Evolutionary conservation across 495 filamentous ascomycete species (phyloP).

Genomic region (Sphaerosporella brunnea): DNA sequence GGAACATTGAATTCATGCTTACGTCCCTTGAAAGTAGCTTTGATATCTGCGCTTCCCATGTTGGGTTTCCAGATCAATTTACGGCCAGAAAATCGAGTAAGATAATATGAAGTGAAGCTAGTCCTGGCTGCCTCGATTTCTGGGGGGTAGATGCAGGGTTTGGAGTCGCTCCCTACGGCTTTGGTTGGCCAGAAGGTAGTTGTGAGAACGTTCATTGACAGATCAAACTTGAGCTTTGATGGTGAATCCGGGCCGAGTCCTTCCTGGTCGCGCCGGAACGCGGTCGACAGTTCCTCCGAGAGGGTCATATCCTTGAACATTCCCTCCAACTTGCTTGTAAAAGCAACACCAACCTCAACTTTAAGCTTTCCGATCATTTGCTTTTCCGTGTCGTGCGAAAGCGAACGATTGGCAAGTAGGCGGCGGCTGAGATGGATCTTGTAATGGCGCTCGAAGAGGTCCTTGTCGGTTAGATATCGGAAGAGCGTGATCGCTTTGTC

Average conservation of each 20-base stretch:
- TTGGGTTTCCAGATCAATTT: constrained; percentile 68
- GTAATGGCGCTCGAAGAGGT: constrained; percentile 93
- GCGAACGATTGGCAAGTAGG: constrained; percentile 66
- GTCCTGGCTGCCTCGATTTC: constrained; percentile 61
- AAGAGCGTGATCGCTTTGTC: constrained; percentile 81
- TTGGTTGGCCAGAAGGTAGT: constrained; percentile 92
- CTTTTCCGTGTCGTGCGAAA: constrained; percentile 78
- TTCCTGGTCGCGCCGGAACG: constrained; percentile 21
- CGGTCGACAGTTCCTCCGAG: constrained; percentile 64
- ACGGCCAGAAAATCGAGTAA: constrained; percentile 68
- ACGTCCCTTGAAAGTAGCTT: constrained; percentile 40
- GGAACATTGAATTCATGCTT: constrained; percentile 82
- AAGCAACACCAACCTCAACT: constrained; percentile 80
- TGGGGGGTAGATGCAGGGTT: constrained; percentile 48
- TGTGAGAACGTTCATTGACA: constrained; percentile 71
- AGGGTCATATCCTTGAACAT: constrained; percentile 98
- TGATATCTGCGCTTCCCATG: constrained; percentile 76
- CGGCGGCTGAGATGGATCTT: constrained; percentile 88
- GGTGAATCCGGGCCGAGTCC: constrained; percentile 39
- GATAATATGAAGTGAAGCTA: constrained; percentile 81
- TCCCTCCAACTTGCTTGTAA: constrained; percentile 78
- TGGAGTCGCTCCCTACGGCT: constrained; percentile 35
- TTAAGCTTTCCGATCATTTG: constrained; percentile 96
- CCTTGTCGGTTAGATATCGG: constrained; percentile 75
- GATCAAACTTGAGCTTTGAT: constrained; percentile 53